A percentile compares a stretch with the other conserved stretches of the same genome.
Evolutionary conservation across 805 yeast species (phyloP).

Genomic region (Cyberlindnera samutprakarnensis): DNA sequence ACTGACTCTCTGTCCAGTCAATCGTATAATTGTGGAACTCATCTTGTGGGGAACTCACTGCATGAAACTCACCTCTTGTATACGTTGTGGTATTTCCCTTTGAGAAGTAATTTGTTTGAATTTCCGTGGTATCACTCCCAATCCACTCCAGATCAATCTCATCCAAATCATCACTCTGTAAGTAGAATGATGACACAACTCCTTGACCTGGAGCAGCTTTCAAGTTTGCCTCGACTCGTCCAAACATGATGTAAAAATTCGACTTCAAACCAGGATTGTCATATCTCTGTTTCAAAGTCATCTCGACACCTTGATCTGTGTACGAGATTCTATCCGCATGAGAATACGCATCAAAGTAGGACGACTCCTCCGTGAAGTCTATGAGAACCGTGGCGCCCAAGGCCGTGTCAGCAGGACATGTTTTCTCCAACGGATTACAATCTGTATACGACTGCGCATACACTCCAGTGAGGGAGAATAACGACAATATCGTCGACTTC

Average conservation of each 20-base stretch:
- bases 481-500: too few species aligned
- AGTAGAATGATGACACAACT: constrained; percentile 69
- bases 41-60: constrained; percentile 47
- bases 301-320: constrained; percentile 48
- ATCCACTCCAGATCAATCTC: constrained; percentile 87
- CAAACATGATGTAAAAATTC: constrained; percentile 82
- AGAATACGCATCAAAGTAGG: constrained; percentile 34
- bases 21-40: constrained; percentile 71
- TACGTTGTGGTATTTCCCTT: constrained; percentile 74
- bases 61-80: constrained; percentile 72
- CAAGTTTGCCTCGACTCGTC: constrained; percentile 65
- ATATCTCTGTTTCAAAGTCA: constrained; percentile 52
- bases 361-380: constrained; percentile 41
- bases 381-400: constrained; percentile 47
- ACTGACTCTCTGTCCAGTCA: constrained; percentile 68
- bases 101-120: constrained; percentile 74
- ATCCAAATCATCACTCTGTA: constrained; percentile 80
- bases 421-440: constrained; percentile 38
- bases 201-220: constrained; percentile 76
- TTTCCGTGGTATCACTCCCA: constrained; percentile 69
- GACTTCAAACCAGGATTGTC: constrained; percentile 79
- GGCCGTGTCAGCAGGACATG: constrained; percentile 49
- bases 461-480: too few species aligned
- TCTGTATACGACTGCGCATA: constrained; percentile 14
- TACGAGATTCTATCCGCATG: constrained; percentile 39